Base-by-base conservation (phyloP, 192 early-diverging fungal genomes). In the Rhizophagus sp. region DNA sequence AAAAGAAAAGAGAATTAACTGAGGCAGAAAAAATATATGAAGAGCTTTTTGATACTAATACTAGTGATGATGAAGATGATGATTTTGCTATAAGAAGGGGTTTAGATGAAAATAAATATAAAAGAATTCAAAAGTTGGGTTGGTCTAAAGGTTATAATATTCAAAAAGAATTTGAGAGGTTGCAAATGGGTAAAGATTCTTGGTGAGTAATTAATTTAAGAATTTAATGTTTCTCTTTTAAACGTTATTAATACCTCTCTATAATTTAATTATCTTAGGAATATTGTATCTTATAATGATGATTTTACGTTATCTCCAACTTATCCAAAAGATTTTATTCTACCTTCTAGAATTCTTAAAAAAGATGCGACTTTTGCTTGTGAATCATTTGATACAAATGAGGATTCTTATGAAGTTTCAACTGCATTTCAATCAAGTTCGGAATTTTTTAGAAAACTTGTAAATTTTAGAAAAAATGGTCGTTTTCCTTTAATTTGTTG, bases 401-500 rank as follows among this genome's bases (percentile, higher is more conserved):
- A 8, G n/a, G 64, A 36, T 41, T 50, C 41, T 15, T 62, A 44
- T 69, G 41, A 36, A 52, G 50, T 10, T 57, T 62, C 44, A 33
- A 39, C 52, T 24, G 57, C 25, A 34, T 62, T 27, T 25, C 64
- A 70, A 62, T 67, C 62, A 4, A 52, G 44, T 15, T 64, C 33
- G 12, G 33, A 63, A 30, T 83, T 79, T 66, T 75, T 86, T 5
- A 67, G 62, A 25, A 81, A 83, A 39, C 76, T 86, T 4, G 67
- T 50, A 4, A 77, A 62, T 33, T 86, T 84, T 65, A 82, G 85
- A 13, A 79, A 81, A 13, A 82, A 78, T 61, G 78, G 62, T 15
- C 81, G 85, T 1, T 86, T 86, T 63, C 85, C 85, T 11, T 41
- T 86, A 34, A 68, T 86, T 30, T 83, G 82, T 68, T 86, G 85